Evolutionary conservation across 2,329 filamentous ascomycete genomes (phyloP).

Genomic region (Rhinocladiella mackenziei): DNA sequence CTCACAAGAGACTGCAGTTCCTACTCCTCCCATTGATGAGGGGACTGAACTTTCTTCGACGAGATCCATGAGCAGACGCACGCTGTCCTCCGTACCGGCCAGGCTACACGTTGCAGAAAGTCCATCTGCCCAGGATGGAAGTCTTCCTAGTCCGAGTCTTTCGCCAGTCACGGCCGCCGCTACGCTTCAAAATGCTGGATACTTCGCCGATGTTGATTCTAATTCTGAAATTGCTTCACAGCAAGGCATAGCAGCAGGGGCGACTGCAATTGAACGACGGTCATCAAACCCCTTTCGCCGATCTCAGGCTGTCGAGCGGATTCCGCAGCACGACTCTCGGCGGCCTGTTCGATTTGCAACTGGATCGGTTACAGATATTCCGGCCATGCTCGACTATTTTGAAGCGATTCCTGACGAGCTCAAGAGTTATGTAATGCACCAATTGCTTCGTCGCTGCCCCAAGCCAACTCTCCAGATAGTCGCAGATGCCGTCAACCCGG

Average conservation of each 20-base stretch:
- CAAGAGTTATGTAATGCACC: constrained; percentile 96
- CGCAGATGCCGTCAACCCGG: constrained; percentile 85
- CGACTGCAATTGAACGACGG: constrained; percentile 10
- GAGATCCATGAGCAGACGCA: constrained; percentile 38
- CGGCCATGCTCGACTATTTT: constrained; percentile 80
- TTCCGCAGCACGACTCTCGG: constrained; percentile 14
- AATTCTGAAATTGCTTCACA: constrained; percentile 39
- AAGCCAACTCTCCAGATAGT: constrained; percentile 86
- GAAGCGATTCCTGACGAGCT: constrained; percentile 86
- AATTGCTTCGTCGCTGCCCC: constrained; percentile 81
- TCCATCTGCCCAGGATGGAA: constrained; percentile 75
- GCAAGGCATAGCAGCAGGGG: constrained; percentile 18
- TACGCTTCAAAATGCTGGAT: constrained; percentile 44
- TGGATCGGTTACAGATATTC: constrained; percentile 67
- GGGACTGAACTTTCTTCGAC: constrained; percentile 28
- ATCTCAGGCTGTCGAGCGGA: background rate
- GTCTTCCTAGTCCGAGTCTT: constrained; percentile 86
- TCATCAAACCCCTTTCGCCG: constrained; percentile 11
- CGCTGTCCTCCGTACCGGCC: constrained; percentile 30
- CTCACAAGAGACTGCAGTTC: constrained; percentile 28
- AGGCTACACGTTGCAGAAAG: constrained; percentile 59
- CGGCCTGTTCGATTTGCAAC: constrained; percentile 26
- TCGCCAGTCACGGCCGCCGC: constrained; percentile 85
- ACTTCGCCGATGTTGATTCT: constrained; percentile 44
- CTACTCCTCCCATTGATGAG: constrained; percentile 30